Evolutionary conservation across 306 rosid species (phyloP), one percentile per base, ranked within the genome.

Genomic region (Cucurbita argyrosperma): DNA sequence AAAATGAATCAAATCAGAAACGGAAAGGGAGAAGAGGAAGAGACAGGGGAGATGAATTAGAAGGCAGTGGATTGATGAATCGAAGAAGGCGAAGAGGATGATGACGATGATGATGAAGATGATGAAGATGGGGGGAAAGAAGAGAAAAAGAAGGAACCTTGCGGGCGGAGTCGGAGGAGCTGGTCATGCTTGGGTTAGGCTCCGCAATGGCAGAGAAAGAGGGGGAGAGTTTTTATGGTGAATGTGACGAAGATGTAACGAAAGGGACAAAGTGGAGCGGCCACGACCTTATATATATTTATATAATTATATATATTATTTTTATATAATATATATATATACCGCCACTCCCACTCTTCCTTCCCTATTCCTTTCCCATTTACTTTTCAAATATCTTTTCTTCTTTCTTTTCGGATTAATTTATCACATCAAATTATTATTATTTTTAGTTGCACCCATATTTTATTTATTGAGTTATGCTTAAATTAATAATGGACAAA

Each of bases 161-260:
- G 83, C 96, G 97, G 60, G 96, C 78, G 71, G 86, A 54, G 83
- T 86, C 87, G 46, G 99, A 95, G 81, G 99, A 95, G 83, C 99
- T 83, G 54, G 99, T 89, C 99, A 95, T 93, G 89, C 74, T 81
- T 78, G 66, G 52, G 87, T 57, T 77, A 70, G 66, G 74, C 65
- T 63, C 83, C 52, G 81, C 56, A 57, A 57, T 45, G 82, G 64
- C 35, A 58, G 86, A 73, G 77, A 56, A 10, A 45, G 49, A 45
- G 54, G 54, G 54, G 26, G 10, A 67, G 73, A 4, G 40, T 16
- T 46, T 4, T 10, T 6, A 72, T 8, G 56, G 9, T 21, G 47
- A 59, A 75, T 13, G 39, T 54, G 72, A 71, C 42, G 77, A 67
- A 11, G 77, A 79, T 49, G 71, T 81, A 77, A 83, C 86, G 78